Evolutionary conservation across 176 grass and related monocot species (phyloP).

Genomic region (maize (Zea mays)): DNA sequence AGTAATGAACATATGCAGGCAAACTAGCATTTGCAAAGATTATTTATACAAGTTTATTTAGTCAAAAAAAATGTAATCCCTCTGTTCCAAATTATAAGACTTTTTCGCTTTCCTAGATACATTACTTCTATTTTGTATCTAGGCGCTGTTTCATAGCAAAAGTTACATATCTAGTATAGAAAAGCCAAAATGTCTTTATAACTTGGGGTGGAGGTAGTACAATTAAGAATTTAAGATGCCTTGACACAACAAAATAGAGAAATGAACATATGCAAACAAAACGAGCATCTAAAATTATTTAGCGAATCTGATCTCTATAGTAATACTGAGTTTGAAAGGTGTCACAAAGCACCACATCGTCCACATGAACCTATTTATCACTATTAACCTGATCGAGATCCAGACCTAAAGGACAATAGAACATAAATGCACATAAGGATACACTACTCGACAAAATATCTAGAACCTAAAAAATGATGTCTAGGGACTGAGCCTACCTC

Average conservation of each 20-base stretch:
- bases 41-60: neutral
- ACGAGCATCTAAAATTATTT: neutral
- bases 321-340: neutral
- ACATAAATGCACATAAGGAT: neutral
- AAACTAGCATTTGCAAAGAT: slow-evolving; percentile 7
- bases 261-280: slow-evolving; percentile 23
- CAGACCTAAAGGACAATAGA: neutral
- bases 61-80: neutral
- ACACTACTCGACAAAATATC: neutral
- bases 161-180: neutral
- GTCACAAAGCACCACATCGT: neutral
- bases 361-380: neutral
- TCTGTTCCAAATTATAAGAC: neutral
- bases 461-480: neutral
- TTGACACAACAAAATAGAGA: neutral
- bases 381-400: neutral
- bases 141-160: neutral
- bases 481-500: neutral
- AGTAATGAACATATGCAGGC: slow-evolving; percentile 20
- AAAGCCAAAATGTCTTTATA: neutral
- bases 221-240: slow-evolving; percentile 15
- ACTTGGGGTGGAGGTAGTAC: neutral
- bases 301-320: neutral
- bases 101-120: neutral
- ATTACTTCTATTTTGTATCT: neutral